These are phyloP conservation scores for Panus rudis DNA, from an alignment of 768 basidiomycete species.

Conservation along the genomic window DNA sequence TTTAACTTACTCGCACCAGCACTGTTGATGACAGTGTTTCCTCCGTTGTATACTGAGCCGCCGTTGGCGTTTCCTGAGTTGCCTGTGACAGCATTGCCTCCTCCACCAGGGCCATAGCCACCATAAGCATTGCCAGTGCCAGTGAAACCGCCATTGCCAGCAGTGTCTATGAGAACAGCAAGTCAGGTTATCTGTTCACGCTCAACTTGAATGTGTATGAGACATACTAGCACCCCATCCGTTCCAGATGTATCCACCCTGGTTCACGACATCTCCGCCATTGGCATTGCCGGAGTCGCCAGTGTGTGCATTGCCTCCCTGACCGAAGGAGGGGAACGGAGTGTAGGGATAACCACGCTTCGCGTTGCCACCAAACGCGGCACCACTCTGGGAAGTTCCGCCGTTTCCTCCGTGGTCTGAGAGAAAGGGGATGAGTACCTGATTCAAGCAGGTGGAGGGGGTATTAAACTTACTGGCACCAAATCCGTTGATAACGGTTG, in stretches of 20 bases:
- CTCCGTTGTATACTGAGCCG: constrained; percentile 1
- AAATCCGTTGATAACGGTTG: not conserved
- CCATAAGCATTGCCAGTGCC: not conserved
- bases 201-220: not conserved
- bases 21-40: not conserved
- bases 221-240: not conserved
- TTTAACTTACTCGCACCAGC: not conserved
- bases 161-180: not conserved
- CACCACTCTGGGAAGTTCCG: not conserved
- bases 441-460: not conserved
- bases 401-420: constrained; percentile 3
- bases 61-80: constrained; percentile 6
- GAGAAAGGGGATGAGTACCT: not conserved
- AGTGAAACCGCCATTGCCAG: constrained; percentile 3
- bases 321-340: not conserved
- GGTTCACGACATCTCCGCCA: not conserved
- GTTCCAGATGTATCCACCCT: not conserved
- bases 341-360: too few species aligned
- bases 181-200: not conserved
- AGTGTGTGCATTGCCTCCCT: not conserved
- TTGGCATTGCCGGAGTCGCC: constrained; percentile 1
- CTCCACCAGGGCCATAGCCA: too few species aligned
- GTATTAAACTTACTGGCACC: not conserved
- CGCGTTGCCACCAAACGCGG: not conserved
- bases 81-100: constrained; percentile 2